Percentiles rank a stretch among this genome's conserved stretches.
These are phyloP conservation scores for Penicillium occitanis DNA, from an alignment of 2,329 filamentous ascomycete species.

Conservation along the genomic window DNA sequence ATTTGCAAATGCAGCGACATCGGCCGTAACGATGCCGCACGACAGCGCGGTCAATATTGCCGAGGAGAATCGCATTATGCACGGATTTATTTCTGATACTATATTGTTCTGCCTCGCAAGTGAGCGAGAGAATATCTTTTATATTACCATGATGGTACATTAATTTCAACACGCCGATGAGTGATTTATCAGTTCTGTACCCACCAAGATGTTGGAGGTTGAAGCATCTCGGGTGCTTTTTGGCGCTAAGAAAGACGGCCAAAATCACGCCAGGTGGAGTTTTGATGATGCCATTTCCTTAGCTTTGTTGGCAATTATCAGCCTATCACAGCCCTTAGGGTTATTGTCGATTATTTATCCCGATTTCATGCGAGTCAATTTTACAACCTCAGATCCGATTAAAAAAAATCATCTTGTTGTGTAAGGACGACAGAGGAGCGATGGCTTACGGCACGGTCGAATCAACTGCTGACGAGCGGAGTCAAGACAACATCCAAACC, in stretches of 20 bases:
- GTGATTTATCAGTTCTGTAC: background rate
- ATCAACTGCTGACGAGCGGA: background rate
- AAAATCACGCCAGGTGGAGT: slow-evolving; percentile 1
- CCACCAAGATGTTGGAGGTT: background rate
- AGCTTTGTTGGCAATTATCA: background rate
- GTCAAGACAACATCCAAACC: background rate
- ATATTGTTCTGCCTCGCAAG: background rate
- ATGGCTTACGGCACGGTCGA: slow-evolving; percentile 1
- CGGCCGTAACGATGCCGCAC: background rate
- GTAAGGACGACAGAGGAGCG: background rate
- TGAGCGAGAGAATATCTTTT: background rate
- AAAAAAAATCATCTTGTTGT: background rate
- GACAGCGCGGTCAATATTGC: background rate
- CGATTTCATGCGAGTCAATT: background rate
- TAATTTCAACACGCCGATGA: background rate
- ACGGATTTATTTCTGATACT: background rate
- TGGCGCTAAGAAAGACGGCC: background rate
- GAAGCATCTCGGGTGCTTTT: background rate
- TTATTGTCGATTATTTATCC: background rate
- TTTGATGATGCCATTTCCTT: slow-evolving; percentile 2
- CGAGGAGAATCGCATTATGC: background rate
- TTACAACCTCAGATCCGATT: background rate
- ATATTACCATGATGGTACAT: background rate
- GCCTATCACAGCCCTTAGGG: slow-evolving; percentile 1
- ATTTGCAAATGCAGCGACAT: background rate